Evolutionary conservation across 2,329 filamentous ascomycete genomes (phyloP).

Genomic region (Calycina herbarum): DNA sequence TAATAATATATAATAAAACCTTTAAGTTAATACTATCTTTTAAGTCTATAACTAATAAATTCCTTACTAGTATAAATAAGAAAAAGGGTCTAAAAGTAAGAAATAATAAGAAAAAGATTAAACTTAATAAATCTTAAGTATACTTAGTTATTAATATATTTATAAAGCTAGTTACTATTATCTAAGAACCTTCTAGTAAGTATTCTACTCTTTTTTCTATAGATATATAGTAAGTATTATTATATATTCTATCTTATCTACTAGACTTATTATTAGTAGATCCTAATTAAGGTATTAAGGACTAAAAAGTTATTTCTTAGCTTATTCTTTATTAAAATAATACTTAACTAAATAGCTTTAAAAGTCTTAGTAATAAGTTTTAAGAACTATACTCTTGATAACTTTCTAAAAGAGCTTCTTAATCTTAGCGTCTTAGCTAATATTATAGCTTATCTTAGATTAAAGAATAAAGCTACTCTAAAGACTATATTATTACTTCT

Average conservation of each 20-base stretch:
- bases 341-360: conserved; percentile 49
- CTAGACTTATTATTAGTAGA: not conserved
- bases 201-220: too few relatives aligned
- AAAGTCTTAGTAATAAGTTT: conserved; percentile 63
- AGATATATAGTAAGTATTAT: conserved; percentile 11
- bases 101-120: too few relatives aligned
- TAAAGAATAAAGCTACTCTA: conserved; percentile 47
- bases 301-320: conserved; percentile 75
- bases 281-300: conserved; percentile 38
- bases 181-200: too few relatives aligned
- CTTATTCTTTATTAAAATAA: conserved; percentile 54
- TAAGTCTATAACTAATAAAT: too few relatives aligned
- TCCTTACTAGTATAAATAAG: too few relatives aligned
- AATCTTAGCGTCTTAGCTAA: conserved; percentile 51
- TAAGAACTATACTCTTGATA: conserved; percentile 63
- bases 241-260: conserved; percentile 4
- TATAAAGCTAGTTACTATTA: too few relatives aligned
- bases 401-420: conserved; percentile 63
- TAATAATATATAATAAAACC: too few relatives aligned
- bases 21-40: too few relatives aligned
- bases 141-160: too few relatives aligned
- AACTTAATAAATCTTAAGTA: too few relatives aligned
- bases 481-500: too few relatives aligned
- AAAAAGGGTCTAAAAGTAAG: too few relatives aligned
- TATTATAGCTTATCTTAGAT: conserved; percentile 60